These are phyloP conservation scores for Typha latifolia DNA, from an alignment of 176 grass and related monocot genomes.

Conservation along the genomic window DNA sequence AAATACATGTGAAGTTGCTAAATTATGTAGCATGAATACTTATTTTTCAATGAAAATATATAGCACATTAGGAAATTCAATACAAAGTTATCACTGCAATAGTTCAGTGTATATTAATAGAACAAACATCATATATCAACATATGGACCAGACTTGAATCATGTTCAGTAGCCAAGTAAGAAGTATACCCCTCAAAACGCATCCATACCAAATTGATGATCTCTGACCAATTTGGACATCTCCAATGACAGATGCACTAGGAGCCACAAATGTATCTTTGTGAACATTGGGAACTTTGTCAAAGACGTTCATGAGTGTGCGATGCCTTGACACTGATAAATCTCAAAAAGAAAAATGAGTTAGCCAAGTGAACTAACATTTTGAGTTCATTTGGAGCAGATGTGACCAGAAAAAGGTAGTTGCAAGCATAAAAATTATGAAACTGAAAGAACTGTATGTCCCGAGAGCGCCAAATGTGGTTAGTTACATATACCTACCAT, in stretches of 20 bases:
- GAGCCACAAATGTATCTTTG: conserved; percentile 89
- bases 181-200: conserved; percentile 81
- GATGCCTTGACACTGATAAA: conserved; percentile 78
- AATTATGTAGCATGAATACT: no score
- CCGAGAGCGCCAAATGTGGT: no score
- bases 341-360: neutral
- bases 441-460: no score
- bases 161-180: neutral
- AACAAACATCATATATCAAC: neutral
- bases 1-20: no score
- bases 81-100: no score
- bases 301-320: conserved; percentile 80
- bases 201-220: conserved; percentile 97
- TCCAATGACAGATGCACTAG: conserved; percentile 81
- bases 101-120: no score
- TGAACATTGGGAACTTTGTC: conserved; percentile 73
- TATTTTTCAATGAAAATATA: no score
- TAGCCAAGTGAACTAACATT: neutral
- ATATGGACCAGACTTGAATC: neutral
- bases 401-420: no score
- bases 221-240: conserved; percentile 80
- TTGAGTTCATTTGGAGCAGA: neutral
- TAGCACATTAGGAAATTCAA: no score
- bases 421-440: no score
- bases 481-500: no score